Evolutionary conservation across 805 yeast genomes (phyloP).

Genomic region (Schizosaccharomyces osmophilus): DNA sequence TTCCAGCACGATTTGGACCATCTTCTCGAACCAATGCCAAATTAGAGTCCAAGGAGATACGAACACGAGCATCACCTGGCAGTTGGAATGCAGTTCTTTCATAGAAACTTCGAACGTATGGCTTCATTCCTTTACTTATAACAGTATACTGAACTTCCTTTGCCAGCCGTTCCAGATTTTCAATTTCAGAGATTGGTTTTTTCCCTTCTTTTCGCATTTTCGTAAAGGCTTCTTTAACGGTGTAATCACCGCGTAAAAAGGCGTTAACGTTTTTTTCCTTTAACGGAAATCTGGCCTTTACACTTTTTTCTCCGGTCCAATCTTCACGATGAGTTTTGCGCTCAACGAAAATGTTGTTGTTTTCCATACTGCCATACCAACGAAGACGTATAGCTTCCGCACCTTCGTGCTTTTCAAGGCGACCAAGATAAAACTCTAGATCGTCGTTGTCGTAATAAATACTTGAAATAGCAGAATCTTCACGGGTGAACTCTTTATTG

Average conservation of each 20-base stretch:
- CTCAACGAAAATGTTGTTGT: slow-evolving; percentile 82
- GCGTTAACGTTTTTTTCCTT: slow-evolving; percentile 78
- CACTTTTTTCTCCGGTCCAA: slow-evolving; percentile 99
- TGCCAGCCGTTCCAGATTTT: slow-evolving; percentile 75
- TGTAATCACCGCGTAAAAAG: slow-evolving; percentile 58
- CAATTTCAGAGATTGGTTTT: slow-evolving; percentile 67
- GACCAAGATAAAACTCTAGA: slow-evolving; percentile 78
- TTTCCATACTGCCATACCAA: slow-evolving; percentile 96
- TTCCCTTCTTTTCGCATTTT: slow-evolving; percentile 84
- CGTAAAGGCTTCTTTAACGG: slow-evolving; percentile 74
- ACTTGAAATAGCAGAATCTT: slow-evolving; percentile 90
- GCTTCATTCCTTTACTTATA: slow-evolving; percentile 61
- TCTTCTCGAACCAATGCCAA: slow-evolving; percentile 95
- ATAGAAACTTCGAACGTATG: slow-evolving; percentile 87
- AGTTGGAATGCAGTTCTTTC: slow-evolving; percentile 96
- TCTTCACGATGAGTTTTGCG: slow-evolving; percentile 96
- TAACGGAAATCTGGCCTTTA: slow-evolving; percentile 80
- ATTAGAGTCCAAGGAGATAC: slow-evolving; percentile 93
- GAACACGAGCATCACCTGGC: slow-evolving; percentile 97
- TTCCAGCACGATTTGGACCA: slow-evolving; percentile 67
- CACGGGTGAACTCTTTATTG: slow-evolving; percentile 81
- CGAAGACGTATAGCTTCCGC: slow-evolving; percentile 95
- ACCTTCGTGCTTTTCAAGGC: slow-evolving; percentile 89
- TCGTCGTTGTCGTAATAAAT: slow-evolving; percentile 80
- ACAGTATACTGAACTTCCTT: slow-evolving; percentile 80